A percentile compares a stretch with the other conserved stretches of the same genome.
These are phyloP conservation scores for Alternaria rosae DNA, from an alignment of 2,329 filamentous ascomycete species.

Conservation along the genomic window DNA sequence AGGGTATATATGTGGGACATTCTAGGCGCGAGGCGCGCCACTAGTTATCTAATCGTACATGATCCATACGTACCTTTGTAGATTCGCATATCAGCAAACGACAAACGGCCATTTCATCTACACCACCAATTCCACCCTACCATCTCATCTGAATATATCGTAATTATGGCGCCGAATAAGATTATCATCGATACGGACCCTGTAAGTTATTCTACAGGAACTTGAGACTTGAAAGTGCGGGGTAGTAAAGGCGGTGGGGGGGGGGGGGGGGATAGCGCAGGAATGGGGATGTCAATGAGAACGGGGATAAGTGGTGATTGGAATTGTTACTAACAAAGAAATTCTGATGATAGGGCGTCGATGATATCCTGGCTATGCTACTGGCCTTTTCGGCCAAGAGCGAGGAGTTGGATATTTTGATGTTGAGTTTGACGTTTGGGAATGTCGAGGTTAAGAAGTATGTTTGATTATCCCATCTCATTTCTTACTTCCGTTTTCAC, in stretches of 20 bases:
- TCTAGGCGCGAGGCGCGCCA: constrained; percentile 4
- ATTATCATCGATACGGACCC: constrained; percentile 98
- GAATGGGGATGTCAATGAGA: too few relatives aligned
- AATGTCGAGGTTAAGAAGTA: constrained; percentile 89
- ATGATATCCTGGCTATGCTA: constrained; percentile 89
- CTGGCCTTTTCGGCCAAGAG: constrained; percentile 81
- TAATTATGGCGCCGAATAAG: constrained; percentile 55
- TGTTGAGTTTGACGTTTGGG: constrained; percentile 91
- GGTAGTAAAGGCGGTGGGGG: constrained; percentile 1
- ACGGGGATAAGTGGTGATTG: too few relatives aligned
- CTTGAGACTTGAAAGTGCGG: constrained; percentile 20
- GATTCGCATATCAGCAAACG: neutral
- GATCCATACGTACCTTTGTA: neutral
- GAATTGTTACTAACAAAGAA: too few relatives aligned
- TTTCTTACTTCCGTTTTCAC: neutral
- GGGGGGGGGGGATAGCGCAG: neutral
- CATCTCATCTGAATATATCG: neutral
- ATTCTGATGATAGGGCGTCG: constrained; percentile 82
- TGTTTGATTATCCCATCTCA: neutral
- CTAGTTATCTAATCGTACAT: constrained; percentile 34
- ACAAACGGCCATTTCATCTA: neutral
- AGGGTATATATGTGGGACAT: too few relatives aligned
- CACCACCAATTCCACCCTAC: constrained; percentile 24
- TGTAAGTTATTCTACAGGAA: constrained; percentile 56
- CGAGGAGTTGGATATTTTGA: constrained; percentile 83